A percentile compares a stretch with the other conserved stretches of the same genome.
Evolutionary conservation across 371 early-diverging fungal species (phyloP).

Genomic region (Thermomucor indicae-seudaticae): DNA sequence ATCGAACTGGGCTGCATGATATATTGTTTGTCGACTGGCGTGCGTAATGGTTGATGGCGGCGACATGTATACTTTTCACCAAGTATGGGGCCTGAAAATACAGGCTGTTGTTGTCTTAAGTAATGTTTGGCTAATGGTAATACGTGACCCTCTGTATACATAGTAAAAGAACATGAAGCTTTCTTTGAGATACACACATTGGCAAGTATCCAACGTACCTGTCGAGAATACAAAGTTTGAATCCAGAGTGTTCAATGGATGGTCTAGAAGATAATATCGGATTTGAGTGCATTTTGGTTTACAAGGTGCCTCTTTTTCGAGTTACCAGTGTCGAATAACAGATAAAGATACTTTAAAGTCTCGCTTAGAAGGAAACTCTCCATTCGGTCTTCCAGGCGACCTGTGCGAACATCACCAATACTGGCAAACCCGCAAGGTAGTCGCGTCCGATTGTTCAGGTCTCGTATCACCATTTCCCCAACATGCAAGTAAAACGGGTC

Average conservation of each 20-base stretch:
- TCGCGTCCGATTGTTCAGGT: constrained; percentile 69
- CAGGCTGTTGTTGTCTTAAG: not conserved
- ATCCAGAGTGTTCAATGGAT: constrained; percentile 61
- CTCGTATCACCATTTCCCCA: constrained; percentile 81
- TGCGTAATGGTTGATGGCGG: not conserved
- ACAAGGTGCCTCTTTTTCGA: not conserved
- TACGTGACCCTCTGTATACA: constrained; percentile 72
- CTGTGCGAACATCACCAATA: constrained; percentile 62
- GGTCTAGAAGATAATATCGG: constrained; percentile 26
- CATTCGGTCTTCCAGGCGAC: constrained; percentile 81
- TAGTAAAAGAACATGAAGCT: not conserved
- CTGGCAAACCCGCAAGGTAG: constrained; percentile 86
- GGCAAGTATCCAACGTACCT: constrained; percentile 20
- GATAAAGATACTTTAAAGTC: constrained; percentile 90
- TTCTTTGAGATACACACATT: not conserved
- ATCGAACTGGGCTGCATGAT: constrained; percentile 12
- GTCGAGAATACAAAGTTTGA: constrained; percentile 87
- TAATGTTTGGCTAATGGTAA: constrained; percentile 37
- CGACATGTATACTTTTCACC: not conserved
- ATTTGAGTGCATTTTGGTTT: constrained; percentile 5
- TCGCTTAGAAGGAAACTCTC: constrained; percentile 94
- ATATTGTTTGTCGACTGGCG: not conserved
- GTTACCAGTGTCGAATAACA: constrained; percentile 75
- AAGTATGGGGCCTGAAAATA: not conserved
- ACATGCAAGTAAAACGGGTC: constrained; percentile 89